These are phyloP conservation scores for Knufia petricola DNA, from an alignment of 2,329 filamentous ascomycete species.

Conservation along the genomic window DNA sequence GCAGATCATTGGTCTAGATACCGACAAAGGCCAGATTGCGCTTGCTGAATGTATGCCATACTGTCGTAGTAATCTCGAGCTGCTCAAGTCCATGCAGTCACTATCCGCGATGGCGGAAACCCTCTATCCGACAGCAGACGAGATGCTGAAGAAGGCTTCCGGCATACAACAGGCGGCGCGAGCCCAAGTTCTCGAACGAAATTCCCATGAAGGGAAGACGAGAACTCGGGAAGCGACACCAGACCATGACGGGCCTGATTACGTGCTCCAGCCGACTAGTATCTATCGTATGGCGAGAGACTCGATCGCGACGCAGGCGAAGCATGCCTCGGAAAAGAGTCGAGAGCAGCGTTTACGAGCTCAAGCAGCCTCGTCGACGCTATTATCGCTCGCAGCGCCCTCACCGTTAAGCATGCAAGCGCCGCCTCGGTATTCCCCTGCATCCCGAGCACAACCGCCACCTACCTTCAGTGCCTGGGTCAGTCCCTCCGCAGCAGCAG, in stretches of 20 bases:
- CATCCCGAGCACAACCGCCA: neutral
- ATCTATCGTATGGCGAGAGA: conserved; percentile 10
- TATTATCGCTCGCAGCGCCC: neutral
- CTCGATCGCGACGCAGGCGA: conserved; percentile 8
- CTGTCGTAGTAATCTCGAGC: conserved; percentile 20
- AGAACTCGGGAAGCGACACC: conserved; percentile 9
- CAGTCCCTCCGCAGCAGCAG: conserved; percentile 3
- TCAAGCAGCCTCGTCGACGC: neutral
- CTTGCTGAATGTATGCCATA: conserved; percentile 12
- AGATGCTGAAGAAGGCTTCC: conserved; percentile 10
- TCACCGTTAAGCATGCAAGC: neutral
- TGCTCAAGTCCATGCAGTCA: conserved; percentile 20
- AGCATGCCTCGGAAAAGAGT: conserved; percentile 9
- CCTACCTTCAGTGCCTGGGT: neutral
- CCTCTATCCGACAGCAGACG: conserved; percentile 9
- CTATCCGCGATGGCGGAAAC: conserved; percentile 21
- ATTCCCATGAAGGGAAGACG: conserved; percentile 1
- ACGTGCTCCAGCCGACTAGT: conserved; percentile 10
- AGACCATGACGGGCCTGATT: conserved; percentile 9
- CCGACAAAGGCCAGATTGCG: conserved; percentile 11
- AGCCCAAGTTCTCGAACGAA: conserved; percentile 9
- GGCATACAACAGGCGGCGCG: conserved; percentile 5
- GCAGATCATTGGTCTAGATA: conserved; percentile 28
- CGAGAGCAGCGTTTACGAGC: conserved; percentile 4
- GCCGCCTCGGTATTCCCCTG: neutral